Evolutionary conservation across 345 rosid species (phyloP), one percentile per base, ranked within the genome.

Genomic region (Clarkia xantiana): DNA sequence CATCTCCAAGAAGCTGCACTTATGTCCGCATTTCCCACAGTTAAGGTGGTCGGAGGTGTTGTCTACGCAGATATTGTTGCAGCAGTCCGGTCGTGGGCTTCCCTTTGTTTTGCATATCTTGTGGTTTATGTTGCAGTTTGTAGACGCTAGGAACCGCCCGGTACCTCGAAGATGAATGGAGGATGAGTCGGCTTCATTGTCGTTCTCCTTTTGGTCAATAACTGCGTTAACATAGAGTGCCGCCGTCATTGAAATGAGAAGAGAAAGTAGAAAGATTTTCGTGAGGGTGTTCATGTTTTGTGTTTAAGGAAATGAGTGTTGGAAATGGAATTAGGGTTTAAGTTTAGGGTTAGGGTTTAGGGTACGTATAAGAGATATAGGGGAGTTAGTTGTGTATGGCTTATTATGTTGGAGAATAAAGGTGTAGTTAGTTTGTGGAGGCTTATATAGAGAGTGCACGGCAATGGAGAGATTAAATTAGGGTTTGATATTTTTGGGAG

Each of bases 21-120:
- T 73, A 42, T 58, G 54, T 9, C 78, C 72, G 6, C 76, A 70
- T 18, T 38, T 55, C 1, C 76, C 76, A 14, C 78, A 70, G 16
- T 76, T 72, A 3, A 40, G 36, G 6, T 62, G 48, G 23, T 72
- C 71, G 5, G 9, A 52, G 1, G n/a, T 40, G 23, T 49, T 15
- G 38, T 70, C 44, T 0, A 72, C 76, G 34, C 78, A 58, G 58
- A 55, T 72, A 51, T 66, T 64, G 48, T 49, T 56, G 59, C 75
- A 70, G 44, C 74, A 73, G 14, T 56, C 10, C 7, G 65, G 59
- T 38, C 75, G 65, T 15, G 60, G 72, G 44, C 72, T 66, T 29
- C 71, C 78, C 57, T 56, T 53, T 1, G 40, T 52, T 10, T 7
- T 49, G 39, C 71, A 64, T 23, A 55, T 38, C 40, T 43, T 14